Percentiles rank a stretch among this genome's conserved stretches.
These are phyloP conservation scores for Candida suzukii DNA, from an alignment of 805 yeast species.

Conservation along the genomic window DNA sequence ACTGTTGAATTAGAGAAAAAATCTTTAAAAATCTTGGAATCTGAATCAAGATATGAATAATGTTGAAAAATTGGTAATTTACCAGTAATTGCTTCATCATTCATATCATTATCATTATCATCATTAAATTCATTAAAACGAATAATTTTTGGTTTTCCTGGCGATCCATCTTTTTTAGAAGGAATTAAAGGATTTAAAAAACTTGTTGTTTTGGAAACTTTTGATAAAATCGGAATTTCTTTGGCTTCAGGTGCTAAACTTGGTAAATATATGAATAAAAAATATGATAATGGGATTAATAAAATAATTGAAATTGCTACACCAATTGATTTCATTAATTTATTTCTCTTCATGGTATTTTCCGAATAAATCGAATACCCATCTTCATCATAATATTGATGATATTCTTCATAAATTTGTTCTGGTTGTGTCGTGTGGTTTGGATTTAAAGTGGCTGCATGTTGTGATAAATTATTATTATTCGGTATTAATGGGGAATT, in stretches of 20 bases:
- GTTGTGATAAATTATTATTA: no score
- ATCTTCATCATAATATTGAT: slow-evolving; percentile 3
- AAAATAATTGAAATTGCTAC: slow-evolving; percentile 3
- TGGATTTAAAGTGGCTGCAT: no score
- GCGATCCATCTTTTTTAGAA: not conserved
- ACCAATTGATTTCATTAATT: not conserved
- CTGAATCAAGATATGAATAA: slow-evolving; percentile 11
- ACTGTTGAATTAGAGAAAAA: slow-evolving; percentile 15
- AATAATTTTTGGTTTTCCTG: slow-evolving; percentile 1
- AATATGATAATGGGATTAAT: slow-evolving; percentile 17
- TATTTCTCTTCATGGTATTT: slow-evolving; percentile 14
- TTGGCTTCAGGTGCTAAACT: slow-evolving; percentile 25
- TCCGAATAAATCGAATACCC: slow-evolving; percentile 4
- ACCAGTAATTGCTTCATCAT: slow-evolving; percentile 8
- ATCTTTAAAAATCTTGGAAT: slow-evolving; percentile 11
- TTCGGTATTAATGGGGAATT: no score
- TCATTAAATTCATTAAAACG: slow-evolving; percentile 14
- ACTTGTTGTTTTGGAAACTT: slow-evolving; percentile 12
- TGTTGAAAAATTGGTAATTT: slow-evolving; percentile 16
- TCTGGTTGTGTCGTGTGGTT: no score
- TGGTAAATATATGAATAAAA: slow-evolving; percentile 23
- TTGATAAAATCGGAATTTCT: slow-evolving; percentile 16
- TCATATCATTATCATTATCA: slow-evolving; percentile 10
- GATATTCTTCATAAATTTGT: not conserved
- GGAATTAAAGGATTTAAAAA: slow-evolving; percentile 26